Evolutionary conservation across 2,329 filamentous ascomycete species (phyloP).

Genomic region (Akanthomyces dipterigenus): DNA sequence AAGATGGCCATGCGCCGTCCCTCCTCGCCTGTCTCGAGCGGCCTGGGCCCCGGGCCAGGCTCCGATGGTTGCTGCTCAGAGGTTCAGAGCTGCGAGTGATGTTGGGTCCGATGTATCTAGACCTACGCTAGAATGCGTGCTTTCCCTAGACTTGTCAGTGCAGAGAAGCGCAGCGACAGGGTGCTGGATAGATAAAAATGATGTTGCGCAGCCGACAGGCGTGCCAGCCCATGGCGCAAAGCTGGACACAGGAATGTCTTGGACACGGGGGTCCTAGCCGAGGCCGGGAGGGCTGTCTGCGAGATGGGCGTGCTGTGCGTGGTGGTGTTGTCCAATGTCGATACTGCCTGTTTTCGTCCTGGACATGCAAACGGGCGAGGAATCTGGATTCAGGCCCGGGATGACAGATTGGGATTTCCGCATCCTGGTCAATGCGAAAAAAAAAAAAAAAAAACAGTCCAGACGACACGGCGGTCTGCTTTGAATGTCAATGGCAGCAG

Average conservation of each 20-base stretch:
- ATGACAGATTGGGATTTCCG: not conserved
- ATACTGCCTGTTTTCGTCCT: too few species aligned
- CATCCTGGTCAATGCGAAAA: not conserved
- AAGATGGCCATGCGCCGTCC: not conserved
- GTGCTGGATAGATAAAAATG: too few species aligned
- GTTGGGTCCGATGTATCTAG: not conserved
- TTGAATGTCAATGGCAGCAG: too few species aligned
- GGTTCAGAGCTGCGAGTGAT: too few species aligned
- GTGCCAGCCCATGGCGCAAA: not conserved
- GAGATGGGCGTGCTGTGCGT: not conserved
- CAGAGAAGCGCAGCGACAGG: not conserved
- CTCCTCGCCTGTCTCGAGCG: not conserved
- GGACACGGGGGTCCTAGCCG: not conserved
- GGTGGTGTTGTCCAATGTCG: too few species aligned
- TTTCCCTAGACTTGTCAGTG: too few species aligned
- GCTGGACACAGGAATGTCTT: slow-evolving; percentile 3
- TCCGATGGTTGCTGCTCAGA: not conserved
- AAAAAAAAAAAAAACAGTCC: not conserved
- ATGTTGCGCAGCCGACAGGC: not conserved
- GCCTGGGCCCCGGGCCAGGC: not conserved
- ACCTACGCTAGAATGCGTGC: not conserved
- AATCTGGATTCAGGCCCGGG: not conserved
- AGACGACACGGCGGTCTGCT: too few species aligned
- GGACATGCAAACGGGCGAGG: too few species aligned
- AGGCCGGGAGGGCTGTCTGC: not conserved